Evolutionary conservation across 2,329 filamentous ascomycete species (phyloP), one percentile per base, ranked within the genome.

Genomic region (Botrytis fabae): DNA sequence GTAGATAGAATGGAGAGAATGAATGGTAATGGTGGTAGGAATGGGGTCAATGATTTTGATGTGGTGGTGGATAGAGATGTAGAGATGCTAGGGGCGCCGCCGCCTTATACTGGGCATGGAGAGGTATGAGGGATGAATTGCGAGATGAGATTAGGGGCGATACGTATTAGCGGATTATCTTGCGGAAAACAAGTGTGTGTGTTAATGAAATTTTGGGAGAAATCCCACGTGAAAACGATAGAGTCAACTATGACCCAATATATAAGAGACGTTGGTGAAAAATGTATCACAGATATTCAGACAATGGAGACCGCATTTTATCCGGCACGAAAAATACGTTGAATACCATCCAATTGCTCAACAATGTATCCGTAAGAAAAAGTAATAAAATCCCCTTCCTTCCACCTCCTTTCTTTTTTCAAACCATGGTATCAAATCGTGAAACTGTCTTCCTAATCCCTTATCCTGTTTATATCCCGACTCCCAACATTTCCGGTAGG

Each of bases 181-280:
- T 57, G 2, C 16, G 8, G n/a, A 32, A 4, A 2, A 1, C 2
- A 12, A 8, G 48, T 3, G 25, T 7, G 0, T 54, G 25, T n/a
- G 10, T 6, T 7, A 5, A n/a, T 12, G 1, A n/a, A 51, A 51
- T 12, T 4, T 10, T n/a, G 22, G 25, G 48, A 54, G 12, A 14
- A 54, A 14, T 3, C 16, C 3, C 25, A n/a, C 25, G 10, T 10
- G 48, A 2, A 54, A 1, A n/a, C 14, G 10, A 54, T 54, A 25
- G 12, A 54, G 12, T 54, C 25, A 54, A n/a, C 4, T 5, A n/a
- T n/a, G 10, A n/a, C 25, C 25, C 14, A 16, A 51, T 51, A n/a
- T 25, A 51, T n/a, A 25, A n/a, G 25, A 10, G 10, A 1, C 25
- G 6, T 51, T 51, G 25, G 10, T 51, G 48, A 9, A 51, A n/a